A percentile compares a stretch with the other conserved stretches of the same genome.
These are phyloP conservation scores for Clathrospora elynae DNA, from an alignment of 2,329 filamentous ascomycete genomes.

Conservation along the genomic window DNA sequence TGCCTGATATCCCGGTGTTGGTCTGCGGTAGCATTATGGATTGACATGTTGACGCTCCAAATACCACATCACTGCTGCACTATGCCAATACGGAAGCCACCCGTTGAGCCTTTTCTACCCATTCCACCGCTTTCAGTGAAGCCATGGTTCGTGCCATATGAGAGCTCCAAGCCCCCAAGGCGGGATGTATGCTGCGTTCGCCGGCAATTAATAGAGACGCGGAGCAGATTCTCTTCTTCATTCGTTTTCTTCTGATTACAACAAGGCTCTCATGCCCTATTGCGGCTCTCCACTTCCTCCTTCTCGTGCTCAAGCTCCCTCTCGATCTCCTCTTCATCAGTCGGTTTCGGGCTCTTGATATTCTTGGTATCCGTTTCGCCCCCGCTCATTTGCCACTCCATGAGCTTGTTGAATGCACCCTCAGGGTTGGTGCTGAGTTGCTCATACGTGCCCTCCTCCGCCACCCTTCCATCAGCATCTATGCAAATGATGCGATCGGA, in stretches of 20 bases:
- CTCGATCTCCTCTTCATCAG: slow-evolving; percentile 59
- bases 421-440: slow-evolving; percentile 73
- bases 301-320: slow-evolving; percentile 46
- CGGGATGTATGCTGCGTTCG: no score
- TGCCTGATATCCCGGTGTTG: slow-evolving; percentile 9
- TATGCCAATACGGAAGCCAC: no score
- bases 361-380: slow-evolving; percentile 60
- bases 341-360: slow-evolving; percentile 43
- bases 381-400: slow-evolving; percentile 98
- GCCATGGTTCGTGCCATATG: no score
- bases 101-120: no score
- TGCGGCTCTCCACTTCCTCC: slow-evolving; percentile 41
- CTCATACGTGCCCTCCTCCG: slow-evolving; percentile 84
- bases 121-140: no score
- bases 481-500: slow-evolving; percentile 95
- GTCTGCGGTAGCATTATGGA: no score
- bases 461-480: slow-evolving; percentile 82
- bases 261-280: no score
- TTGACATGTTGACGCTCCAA: no score
- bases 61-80: no score
- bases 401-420: slow-evolving; percentile 90
- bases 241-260: no score
- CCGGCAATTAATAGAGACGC: no score
- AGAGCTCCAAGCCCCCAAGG: no score
- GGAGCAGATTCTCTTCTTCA: slow-evolving; percentile 18